Evolutionary conservation across 2,329 filamentous ascomycete genomes (phyloP).

Genomic region (Cercospora beticola): DNA sequence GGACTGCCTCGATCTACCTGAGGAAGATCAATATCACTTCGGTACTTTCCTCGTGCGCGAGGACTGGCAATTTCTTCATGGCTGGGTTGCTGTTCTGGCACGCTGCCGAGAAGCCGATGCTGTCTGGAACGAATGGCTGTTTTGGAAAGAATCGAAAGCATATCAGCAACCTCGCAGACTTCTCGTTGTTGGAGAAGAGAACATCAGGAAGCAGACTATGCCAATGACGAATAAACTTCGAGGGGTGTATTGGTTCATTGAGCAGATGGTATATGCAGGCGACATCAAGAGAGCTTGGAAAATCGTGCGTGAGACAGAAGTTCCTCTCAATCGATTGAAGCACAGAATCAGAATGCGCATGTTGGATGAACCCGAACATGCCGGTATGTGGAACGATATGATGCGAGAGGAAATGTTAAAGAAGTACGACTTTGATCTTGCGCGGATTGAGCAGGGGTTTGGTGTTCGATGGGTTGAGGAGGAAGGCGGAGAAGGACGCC

Average conservation of each 20-base stretch:
- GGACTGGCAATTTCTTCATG: slow-evolving; percentile 38
- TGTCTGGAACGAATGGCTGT: slow-evolving; percentile 38
- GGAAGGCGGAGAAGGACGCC: slow-evolving; percentile 28
- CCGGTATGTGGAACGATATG: slow-evolving; percentile 29
- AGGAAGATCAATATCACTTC: slow-evolving; percentile 35
- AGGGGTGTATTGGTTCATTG: slow-evolving; percentile 39
- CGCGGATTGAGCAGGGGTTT: slow-evolving; percentile 34
- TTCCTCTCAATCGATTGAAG: slow-evolving; percentile 29
- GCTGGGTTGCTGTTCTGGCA: slow-evolving; percentile 38
- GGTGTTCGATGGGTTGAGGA: slow-evolving; percentile 32
- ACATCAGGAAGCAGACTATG: neutral
- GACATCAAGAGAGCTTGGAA: slow-evolving; percentile 35
- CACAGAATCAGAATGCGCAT: slow-evolving; percentile 25
- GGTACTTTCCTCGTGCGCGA: slow-evolving; percentile 34
- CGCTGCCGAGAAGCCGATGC: slow-evolving; percentile 34
- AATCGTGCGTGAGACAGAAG: slow-evolving; percentile 30
- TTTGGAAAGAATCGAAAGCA: slow-evolving; percentile 33
- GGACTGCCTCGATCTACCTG: slow-evolving; percentile 29
- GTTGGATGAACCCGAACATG: slow-evolving; percentile 32
- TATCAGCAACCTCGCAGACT: slow-evolving; percentile 28
- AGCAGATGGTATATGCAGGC: slow-evolving; percentile 36
- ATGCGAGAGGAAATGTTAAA: slow-evolving; percentile 30
- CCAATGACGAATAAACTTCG: slow-evolving; percentile 30
- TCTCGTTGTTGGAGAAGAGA: neutral
- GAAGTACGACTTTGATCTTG: slow-evolving; percentile 36